Conservation (phyloP, 2,329 filamentous ascomycete species). For the Alternaria ethzedia region DNA sequence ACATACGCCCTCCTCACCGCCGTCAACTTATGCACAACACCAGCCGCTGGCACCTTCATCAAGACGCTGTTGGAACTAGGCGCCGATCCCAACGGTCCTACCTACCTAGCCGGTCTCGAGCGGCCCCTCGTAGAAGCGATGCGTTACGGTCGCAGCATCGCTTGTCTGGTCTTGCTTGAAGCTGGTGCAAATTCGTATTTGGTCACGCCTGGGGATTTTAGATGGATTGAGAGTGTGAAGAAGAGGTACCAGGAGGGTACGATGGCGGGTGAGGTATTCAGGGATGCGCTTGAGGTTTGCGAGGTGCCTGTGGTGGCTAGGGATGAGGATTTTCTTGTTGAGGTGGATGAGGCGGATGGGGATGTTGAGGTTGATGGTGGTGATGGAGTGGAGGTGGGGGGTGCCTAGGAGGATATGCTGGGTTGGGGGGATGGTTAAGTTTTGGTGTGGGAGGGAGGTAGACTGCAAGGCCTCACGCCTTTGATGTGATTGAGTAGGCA, state of each 20-base stretch:
- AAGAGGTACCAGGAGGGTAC: neutral
- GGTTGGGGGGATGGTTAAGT: rapidly evolving
- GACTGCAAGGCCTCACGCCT: neutral
- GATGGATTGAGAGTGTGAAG: too few relatives aligned
- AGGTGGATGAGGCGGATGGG: neutral
- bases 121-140: neutral
- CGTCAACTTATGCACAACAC: neutral
- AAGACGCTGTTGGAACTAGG: neutral
- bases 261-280: neutral
- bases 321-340: neutral
- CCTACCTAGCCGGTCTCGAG: neutral
- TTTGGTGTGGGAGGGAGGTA: too few relatives aligned
- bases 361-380: neutral
- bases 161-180: neutral
- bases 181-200: neutral
- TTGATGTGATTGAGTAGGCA: too few relatives aligned
- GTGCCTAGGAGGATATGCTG: neutral
- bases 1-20: neutral
- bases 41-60: neutral
- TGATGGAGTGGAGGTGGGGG: neutral
- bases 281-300: neutral
- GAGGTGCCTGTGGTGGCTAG: neutral
- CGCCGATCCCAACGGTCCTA: neutral
- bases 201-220: neutral
- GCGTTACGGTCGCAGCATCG: neutral